Conservation (phyloP, 1,284 basidiomycete genomes). For the Cronartium quercuum region DNA sequence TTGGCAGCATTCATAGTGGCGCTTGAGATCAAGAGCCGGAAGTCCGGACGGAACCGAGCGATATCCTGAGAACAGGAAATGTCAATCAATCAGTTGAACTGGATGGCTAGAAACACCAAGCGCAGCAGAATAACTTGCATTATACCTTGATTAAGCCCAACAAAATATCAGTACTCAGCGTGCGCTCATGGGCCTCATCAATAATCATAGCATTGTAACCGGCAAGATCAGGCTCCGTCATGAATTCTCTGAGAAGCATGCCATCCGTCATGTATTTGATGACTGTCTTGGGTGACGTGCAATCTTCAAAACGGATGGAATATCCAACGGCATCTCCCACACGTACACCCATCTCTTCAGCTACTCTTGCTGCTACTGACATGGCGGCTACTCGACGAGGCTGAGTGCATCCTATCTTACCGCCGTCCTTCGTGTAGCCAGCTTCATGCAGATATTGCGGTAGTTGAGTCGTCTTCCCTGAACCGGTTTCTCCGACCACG, state of each 20-base stretch:
- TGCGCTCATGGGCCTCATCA: conserved; percentile 93
- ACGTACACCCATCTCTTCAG: conserved; percentile 94
- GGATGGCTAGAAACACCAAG: conserved; percentile 22
- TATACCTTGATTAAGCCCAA: conserved; percentile 90
- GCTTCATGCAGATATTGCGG: conserved; percentile 98
- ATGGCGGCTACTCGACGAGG: conserved; percentile 97
- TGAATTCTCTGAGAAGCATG: conserved; percentile 90
- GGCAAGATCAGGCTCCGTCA: conserved; percentile 89
- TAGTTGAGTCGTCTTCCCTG: conserved; percentile 96
- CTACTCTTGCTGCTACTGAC: conserved; percentile 97
- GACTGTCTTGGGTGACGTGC: conserved; percentile 94
- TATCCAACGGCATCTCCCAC: conserved; percentile 97
- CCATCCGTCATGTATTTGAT: conserved; percentile 97
- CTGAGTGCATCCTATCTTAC: conserved; percentile 92
- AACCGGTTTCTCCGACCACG: conserved; percentile 59
- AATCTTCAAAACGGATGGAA: conserved; percentile 98
- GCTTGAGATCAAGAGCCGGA: conserved; percentile 82
- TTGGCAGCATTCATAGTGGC: conserved; percentile 96
- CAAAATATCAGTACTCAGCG: conserved; percentile 89
- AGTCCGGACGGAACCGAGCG: conserved; percentile 87
- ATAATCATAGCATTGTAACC: conserved; percentile 89
- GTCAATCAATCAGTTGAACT: background rate
- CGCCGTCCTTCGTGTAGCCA: conserved; percentile 78
- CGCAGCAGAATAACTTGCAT: background rate
- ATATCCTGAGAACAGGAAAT: conserved; percentile 63